Conservation (phyloP, 495 filamentous ascomycete genomes). For the Lophium mytilinum region DNA sequence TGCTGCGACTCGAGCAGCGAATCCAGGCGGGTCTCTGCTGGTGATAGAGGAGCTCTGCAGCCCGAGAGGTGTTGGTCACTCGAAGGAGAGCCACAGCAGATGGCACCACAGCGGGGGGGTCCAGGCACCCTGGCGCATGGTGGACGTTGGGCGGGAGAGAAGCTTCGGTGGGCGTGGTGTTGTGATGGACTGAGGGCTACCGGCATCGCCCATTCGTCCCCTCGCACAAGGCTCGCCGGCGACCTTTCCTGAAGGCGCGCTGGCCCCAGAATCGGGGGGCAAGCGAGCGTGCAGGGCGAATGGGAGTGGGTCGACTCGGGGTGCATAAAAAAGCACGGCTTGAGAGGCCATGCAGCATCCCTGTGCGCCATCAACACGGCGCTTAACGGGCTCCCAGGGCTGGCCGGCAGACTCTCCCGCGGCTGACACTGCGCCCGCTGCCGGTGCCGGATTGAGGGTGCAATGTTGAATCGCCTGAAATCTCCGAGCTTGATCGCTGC, state of each 20-base stretch:
- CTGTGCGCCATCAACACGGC: not conserved
- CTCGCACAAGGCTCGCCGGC: not conserved
- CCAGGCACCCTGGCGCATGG: constrained; percentile 15
- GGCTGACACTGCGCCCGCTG: not conserved
- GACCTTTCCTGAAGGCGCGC: not conserved
- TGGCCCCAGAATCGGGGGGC: not conserved
- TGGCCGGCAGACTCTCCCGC: not conserved
- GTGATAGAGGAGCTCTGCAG: constrained; percentile 16
- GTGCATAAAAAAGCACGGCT: not conserved
- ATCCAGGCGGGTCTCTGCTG: constrained; percentile 10
- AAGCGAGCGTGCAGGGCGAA: not conserved
- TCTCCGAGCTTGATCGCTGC: not conserved
- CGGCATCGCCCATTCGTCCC: constrained; percentile 12
- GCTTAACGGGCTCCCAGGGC: constrained; percentile 1
- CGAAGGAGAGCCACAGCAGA: constrained; percentile 13
- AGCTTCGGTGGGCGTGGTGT: constrained; percentile 2
- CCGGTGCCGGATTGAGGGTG: not conserved
- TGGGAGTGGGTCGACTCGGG: not conserved
- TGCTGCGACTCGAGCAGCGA: constrained; percentile 23
- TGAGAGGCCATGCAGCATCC: not conserved
- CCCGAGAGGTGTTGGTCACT: constrained; percentile 15
- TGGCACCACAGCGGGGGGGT: constrained; percentile 14
- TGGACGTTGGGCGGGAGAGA: not conserved
- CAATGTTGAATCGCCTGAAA: constrained; percentile 5
- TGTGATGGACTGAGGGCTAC: not conserved